These are phyloP conservation scores for Gryganskiella cystojenkinii DNA, from an alignment of 192 early-diverging fungal genomes.

Conservation along the genomic window DNA sequence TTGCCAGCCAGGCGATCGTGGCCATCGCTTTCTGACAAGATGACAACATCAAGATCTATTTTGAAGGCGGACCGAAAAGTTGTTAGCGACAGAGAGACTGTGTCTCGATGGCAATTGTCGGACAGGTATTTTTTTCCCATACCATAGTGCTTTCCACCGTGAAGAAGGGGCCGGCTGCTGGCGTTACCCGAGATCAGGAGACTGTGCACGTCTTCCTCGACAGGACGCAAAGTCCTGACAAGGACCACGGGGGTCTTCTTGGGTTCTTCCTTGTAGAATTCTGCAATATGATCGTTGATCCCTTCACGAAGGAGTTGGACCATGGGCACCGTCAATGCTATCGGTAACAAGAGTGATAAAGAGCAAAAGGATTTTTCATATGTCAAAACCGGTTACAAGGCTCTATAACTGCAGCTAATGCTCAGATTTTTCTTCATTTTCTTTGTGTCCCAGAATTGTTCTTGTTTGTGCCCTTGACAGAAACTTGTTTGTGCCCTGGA, in stretches of 20 bases:
- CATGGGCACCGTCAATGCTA: constrained; percentile 23
- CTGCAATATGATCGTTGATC: constrained; percentile 11
- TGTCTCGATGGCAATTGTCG: too few species aligned
- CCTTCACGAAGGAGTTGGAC: constrained; percentile 25
- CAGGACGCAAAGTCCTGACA: constrained; percentile 21
- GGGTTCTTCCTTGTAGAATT: constrained; percentile 40
- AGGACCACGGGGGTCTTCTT: constrained; percentile 12
- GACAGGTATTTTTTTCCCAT: background rate
- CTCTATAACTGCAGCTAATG: too few species aligned
- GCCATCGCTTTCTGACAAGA: constrained; percentile 32
- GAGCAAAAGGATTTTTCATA: background rate
- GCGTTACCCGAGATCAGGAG: background rate
- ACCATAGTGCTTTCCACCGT: constrained; percentile 17
- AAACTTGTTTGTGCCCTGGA: too few species aligned
- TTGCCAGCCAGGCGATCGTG: constrained; percentile 34
- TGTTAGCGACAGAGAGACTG: too few species aligned
- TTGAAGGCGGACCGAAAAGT: background rate
- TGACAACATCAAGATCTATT: constrained; percentile 46
- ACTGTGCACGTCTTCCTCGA: constrained; percentile 15
- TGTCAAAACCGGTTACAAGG: too few species aligned
- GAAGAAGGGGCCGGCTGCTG: background rate
- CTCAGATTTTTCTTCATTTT: too few species aligned
- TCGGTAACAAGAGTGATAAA: background rate
- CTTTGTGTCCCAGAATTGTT: too few species aligned
- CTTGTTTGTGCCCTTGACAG: too few species aligned